Conservation (phyloP, 495 filamentous ascomycete species). For the Sordaria brevicollis region DNA sequence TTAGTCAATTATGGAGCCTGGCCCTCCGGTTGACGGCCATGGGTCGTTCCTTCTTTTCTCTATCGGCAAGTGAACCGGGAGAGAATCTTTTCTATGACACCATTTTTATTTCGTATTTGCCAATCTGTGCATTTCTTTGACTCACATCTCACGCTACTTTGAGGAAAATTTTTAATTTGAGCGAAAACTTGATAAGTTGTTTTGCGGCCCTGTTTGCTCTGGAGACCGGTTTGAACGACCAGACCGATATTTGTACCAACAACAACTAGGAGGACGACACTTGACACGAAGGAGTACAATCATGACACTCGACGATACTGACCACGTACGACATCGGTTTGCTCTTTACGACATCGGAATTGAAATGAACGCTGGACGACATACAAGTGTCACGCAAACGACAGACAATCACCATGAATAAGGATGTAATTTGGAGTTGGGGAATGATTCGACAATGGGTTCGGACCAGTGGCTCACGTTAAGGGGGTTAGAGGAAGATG, state of each 20-base stretch:
- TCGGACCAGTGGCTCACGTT: background rate
- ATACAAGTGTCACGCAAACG: background rate
- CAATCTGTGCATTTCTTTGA: background rate
- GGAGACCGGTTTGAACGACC: background rate
- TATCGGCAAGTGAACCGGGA: background rate
- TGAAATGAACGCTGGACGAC: background rate
- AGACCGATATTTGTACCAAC: background rate
- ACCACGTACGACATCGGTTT: background rate
- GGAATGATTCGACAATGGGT: background rate
- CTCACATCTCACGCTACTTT: background rate
- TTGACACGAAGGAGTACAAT: background rate
- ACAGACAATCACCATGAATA: background rate
- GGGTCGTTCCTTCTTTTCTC: background rate
- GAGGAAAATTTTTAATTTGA: background rate
- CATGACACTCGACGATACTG: background rate
- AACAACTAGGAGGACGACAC: background rate
- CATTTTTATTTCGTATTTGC: background rate
- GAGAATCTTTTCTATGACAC: background rate
- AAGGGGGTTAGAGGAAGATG: background rate
- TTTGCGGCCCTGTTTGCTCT: background rate
- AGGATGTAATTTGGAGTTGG: background rate
- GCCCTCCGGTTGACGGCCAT: background rate
- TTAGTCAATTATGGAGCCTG: background rate
- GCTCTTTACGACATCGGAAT: background rate
- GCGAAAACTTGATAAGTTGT: background rate